Evolutionary conservation across 2,329 filamentous ascomycete species (phyloP).

Genomic region (Penicillium sp.): DNA sequence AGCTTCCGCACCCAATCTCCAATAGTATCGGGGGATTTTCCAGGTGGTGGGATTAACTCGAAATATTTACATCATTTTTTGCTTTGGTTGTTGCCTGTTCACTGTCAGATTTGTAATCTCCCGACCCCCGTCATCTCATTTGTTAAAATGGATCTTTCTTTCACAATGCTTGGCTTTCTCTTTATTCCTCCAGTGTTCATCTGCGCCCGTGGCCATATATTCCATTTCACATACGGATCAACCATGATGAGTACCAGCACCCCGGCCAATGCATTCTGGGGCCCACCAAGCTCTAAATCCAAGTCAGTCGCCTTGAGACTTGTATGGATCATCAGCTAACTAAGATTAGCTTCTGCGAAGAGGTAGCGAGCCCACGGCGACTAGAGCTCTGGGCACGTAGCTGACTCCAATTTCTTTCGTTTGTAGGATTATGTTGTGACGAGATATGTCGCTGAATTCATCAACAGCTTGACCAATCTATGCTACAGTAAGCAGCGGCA

Average conservation of each 20-base stretch:
- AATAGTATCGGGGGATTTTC: too few species aligned
- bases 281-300: not conserved
- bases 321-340: not conserved
- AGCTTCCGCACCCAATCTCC: too few species aligned
- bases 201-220: not conserved
- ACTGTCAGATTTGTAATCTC: not conserved
- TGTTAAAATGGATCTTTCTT: not conserved
- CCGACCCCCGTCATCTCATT: not conserved
- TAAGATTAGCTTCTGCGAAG: not conserved
- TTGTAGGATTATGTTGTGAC: conserved; percentile 26
- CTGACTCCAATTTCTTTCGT: not conserved
- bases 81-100: not conserved
- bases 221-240: not conserved
- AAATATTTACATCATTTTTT: not conserved
- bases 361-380: not conserved
- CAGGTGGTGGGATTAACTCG: too few species aligned
- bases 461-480: conserved; percentile 31
- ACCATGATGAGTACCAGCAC: not conserved
- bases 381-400: not conserved
- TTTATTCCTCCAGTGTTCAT: not conserved
- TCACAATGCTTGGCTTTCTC: not conserved
- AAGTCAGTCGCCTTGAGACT: not conserved
- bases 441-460: conserved; percentile 28
- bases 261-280: not conserved
- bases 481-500: conserved; percentile 19